phyloP scores from a whole-genome alignment of 352 stramenopile genomes.

The Stramenopiles sp. region DNA sequence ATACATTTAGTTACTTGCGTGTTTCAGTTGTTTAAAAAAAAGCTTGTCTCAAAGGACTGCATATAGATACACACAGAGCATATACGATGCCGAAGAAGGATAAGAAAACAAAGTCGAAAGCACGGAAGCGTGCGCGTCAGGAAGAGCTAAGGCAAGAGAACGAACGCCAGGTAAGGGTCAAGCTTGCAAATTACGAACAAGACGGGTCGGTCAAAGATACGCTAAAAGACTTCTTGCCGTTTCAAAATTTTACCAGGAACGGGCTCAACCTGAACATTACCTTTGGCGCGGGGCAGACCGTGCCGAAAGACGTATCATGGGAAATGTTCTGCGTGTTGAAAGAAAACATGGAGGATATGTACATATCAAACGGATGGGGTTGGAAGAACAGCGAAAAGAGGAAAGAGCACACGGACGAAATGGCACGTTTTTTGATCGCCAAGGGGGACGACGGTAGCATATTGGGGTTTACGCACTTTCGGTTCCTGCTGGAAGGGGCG shows the following conservation, averaged over 20 bases:
- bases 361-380: constrained; percentile 28
- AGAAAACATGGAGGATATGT: constrained; percentile 33
- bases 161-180: too few species aligned
- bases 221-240: constrained; percentile 12
- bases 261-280: constrained; percentile 17
- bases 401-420: constrained; percentile 24
- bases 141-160: too few species aligned
- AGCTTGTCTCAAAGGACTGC: too few species aligned
- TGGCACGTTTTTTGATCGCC: constrained; percentile 26
- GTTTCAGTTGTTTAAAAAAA: too few species aligned
- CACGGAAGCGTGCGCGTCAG: too few species aligned
- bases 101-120: too few species aligned
- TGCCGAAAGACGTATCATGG: not conserved
- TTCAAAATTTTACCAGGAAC: constrained; percentile 18
- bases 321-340: constrained; percentile 25
- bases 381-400: constrained; percentile 29
- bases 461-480: constrained; percentile 29
- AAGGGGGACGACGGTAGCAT: constrained; percentile 12
- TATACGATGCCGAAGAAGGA: too few species aligned
- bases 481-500: constrained; percentile 27
- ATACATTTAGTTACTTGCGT: too few species aligned
- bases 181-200: too few species aligned
- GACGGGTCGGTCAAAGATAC: constrained; percentile 16
- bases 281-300: constrained; percentile 3
- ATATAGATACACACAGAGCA: too few species aligned